These are phyloP conservation scores for Cladosporium sp. DNA, from an alignment of 2,329 filamentous ascomycete genomes.

Conservation along the genomic window DNA sequence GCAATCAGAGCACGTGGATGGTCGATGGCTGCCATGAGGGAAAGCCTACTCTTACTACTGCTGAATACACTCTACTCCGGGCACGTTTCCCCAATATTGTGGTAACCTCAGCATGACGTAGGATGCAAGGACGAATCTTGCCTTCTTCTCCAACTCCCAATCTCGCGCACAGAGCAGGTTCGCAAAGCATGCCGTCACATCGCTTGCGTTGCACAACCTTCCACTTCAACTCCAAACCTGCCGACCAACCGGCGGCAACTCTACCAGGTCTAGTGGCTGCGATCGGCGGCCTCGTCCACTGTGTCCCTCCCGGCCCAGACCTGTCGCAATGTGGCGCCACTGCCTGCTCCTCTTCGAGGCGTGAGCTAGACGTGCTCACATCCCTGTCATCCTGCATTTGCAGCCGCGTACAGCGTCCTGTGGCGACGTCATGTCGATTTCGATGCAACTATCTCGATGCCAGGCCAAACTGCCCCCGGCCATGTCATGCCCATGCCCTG, in stretches of 20 bases:
- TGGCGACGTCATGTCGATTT: conserved; percentile 11
- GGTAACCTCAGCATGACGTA: too few species aligned
- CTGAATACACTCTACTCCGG: too few species aligned
- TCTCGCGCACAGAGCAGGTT: not conserved
- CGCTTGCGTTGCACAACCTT: conserved; percentile 5
- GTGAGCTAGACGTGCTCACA: not conserved
- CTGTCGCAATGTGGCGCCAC: too few species aligned
- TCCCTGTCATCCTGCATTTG: not conserved
- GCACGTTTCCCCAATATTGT: too few species aligned
- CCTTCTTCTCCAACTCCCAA: too few species aligned
- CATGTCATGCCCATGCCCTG: conserved; percentile 13
- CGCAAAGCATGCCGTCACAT: conserved; percentile 9
- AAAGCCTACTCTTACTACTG: too few species aligned
- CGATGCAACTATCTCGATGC: conserved; percentile 10
- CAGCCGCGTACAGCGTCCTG: not conserved
- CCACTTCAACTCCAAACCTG: conserved; percentile 7
- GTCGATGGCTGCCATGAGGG: too few species aligned
- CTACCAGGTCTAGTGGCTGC: not conserved
- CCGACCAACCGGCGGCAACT: conserved; percentile 9
- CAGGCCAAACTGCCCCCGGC: conserved; percentile 1
- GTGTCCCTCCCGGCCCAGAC: too few species aligned
- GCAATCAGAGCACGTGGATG: too few species aligned
- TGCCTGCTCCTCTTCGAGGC: too few species aligned
- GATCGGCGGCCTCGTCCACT: conserved; percentile 1
- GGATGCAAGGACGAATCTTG: too few species aligned